These are phyloP conservation scores for Arabidopsis arenosa DNA, from an alignment of 345 rosid genomes.

Conservation along the genomic window DNA sequence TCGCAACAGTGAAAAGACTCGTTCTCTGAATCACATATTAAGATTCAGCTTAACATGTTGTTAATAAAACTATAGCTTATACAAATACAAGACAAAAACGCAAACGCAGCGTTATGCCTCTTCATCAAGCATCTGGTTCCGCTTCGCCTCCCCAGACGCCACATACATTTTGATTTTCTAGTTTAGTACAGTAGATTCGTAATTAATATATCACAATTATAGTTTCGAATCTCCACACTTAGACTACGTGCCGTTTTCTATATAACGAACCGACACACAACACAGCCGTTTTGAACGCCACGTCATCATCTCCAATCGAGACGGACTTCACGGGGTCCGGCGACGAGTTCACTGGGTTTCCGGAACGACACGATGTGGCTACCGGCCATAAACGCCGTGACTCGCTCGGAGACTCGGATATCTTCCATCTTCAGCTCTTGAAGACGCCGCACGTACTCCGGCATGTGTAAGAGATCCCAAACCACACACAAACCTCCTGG, in stretches of 20 bases:
- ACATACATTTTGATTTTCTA: constrained; percentile 17
- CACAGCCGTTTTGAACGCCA: neutral
- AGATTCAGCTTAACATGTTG: neutral
- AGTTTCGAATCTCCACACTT: constrained; percentile 23
- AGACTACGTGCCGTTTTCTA: constrained; percentile 33
- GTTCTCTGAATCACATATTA: neutral
- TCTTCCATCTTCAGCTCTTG: constrained; percentile 93
- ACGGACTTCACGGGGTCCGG: constrained; percentile 72
- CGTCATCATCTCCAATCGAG: constrained; percentile 73
- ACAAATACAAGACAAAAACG: constrained; percentile 38
- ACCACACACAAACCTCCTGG: constrained; percentile 83
- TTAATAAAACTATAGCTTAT: neutral
- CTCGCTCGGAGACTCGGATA: constrained; percentile 75
- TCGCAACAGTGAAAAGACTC: neutral
- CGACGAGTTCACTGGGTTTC: constrained; percentile 74
- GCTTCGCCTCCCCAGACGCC: constrained; percentile 48
- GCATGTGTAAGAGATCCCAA: constrained; percentile 89
- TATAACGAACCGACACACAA: constrained; percentile 21
- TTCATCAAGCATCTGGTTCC: constrained; percentile 40
- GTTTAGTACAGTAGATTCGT: constrained; percentile 1
- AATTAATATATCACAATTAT: constrained; percentile 34
- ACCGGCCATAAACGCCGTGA: constrained; percentile 90
- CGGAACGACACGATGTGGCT: constrained; percentile 85
- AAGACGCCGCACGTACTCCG: constrained; percentile 80
- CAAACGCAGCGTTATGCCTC: constrained; percentile 32